Base-by-base conservation (phyloP, 768 basidiomycete species). In the Rhizopogon vinicolor region DNA sequence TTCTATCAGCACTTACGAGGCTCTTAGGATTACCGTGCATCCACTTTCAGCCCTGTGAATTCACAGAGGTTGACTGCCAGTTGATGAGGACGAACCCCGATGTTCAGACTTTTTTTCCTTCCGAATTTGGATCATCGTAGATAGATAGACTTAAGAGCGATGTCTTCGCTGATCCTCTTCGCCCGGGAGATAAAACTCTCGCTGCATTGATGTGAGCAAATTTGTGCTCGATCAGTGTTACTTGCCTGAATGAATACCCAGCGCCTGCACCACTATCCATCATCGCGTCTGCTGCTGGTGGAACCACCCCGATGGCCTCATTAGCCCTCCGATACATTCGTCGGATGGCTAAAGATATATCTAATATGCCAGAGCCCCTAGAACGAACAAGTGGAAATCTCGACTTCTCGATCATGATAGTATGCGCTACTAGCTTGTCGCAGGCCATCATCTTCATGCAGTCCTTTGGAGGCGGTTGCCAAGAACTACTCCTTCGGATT, bases 301-400 rank as follows among this genome's bases (percentile, higher is more conserved):
- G 52, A 51, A 35, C 13, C 10, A 7, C 37, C 22, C 52, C 43
- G 18, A 53, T 53, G 52, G 52, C 44, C n/a, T 33, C 52, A 19
- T 22, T 48, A 44, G 52, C 52, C 19, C 52, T 53, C 12, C 41
- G 44, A 25, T 53, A 53, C 18, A 48, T 53, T 22, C 52, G 52
- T 22, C 52, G 31, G 13, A 48, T 53, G 43, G 49, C 52, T 13
- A 48, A 53, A 35, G 52, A 53, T 16, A 16, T 53, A 10, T 12
- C 41, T 16, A 48, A 25, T 33, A 53, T 48, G 52, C 52, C 43
- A 33, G 44, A 46, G 9, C 33, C 43, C 2, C 31, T 8, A 19
- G 14, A 16, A 37, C 42, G 44, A 28, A 16, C 44, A 35, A 44
- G 44, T 16, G 48, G 37, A 16, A 49, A 49, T 6, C 19, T 49